Evolutionary conservation across 768 basidiomycete genomes (phyloP), one percentile per base, ranked within the genome.

Genomic region (Suillus ampliporus): DNA sequence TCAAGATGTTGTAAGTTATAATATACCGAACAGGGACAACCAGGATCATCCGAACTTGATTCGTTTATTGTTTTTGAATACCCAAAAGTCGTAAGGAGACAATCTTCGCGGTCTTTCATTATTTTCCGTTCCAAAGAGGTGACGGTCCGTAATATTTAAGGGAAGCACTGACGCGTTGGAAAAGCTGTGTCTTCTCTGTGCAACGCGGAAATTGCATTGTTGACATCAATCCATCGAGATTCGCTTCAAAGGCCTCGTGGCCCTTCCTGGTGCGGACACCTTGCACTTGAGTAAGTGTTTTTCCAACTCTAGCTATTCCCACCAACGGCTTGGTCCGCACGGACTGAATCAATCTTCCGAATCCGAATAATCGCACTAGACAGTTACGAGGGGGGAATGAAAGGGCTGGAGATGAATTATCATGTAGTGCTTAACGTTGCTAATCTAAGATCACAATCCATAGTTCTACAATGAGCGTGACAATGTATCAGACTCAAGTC

Each of bases 201-300:
- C 65, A 71, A 72, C 63, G 70, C 73, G 73, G 73, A 70, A 75
- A 75, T 74, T 73, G 72, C 71, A 57, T 69, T 69, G 66, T 70
- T 56, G 38, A 56, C 38, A 56, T 56, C 44, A 60, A 46, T 35
- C 59, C 61, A 54, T 35, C 58, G 54, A 67, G 57, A 61, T 43
- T 54, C 50, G 40, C 43, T 57, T 41, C 48, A 34, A 31, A 3
- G 31, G 65, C 71, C 71, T 72, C 71, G 71, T 70, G 68, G 64
- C 51, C 61, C 26, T 21, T 50, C 46, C 46, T 48, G 64, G 65
- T 65, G 59, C 66, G 62, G 37, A 51, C 58, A 51, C 61, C 66
- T 65, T 56, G 61, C 56, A 62, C 54, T 60, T 60, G 57, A 61
- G 61, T 62, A 68, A 64, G 51, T 57, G 58, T 62, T 67, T 54